Evolutionary conservation across 2,329 filamentous ascomycete species (phyloP), one percentile per base, ranked within the genome.

Genomic region (Clarireedia sp.): DNA sequence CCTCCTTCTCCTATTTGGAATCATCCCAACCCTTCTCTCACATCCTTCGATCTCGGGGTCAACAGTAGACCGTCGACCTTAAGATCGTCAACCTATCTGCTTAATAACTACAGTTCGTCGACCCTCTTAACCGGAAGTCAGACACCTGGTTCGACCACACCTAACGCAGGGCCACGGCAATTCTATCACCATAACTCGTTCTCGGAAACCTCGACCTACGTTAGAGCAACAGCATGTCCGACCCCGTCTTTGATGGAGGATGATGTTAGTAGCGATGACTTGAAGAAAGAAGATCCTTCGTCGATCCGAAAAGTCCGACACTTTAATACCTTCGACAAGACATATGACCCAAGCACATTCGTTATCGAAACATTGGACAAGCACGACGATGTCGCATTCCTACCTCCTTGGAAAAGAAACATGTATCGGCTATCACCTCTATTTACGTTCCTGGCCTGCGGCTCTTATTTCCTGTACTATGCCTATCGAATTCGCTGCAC

Each of bases 401-500:
- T 63, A 1, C 14, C 50, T 2, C 54, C 52, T 16, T 63, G 59
- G 60, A 61, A 62, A 46, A 55, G 61, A 36, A 50, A 26, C 8
- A 33, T 64, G 16, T 62, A 62, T 48, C 56, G 63, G 9, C 41
- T 64, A 2, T 63, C 62, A 21, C 63, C 63, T 8, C 38, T 63
- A 1, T 61, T 62, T 47, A 63, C 63, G 3, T 52, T 63, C 5
- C 21, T 63, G 3, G 57, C 61, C 37, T 52, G 57, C 12, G 54
- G 33, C 9, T 45, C 62, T 5, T 63, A 63, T 37, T 62, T 64
- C 70, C 69, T 66, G 55, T 82, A 82, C 59, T 75, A 82, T 7
- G 71, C 62, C 21, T 67, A 78, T 52, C 77, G 79, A 38, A 74
- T 82, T 29, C 68, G 69, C 50, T 81, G 78, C 62, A 75, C 81